Evolutionary conservation across 768 basidiomycete genomes (phyloP), one percentile per base, ranked within the genome.

Genomic region (Xerocomus potaroensis): DNA sequence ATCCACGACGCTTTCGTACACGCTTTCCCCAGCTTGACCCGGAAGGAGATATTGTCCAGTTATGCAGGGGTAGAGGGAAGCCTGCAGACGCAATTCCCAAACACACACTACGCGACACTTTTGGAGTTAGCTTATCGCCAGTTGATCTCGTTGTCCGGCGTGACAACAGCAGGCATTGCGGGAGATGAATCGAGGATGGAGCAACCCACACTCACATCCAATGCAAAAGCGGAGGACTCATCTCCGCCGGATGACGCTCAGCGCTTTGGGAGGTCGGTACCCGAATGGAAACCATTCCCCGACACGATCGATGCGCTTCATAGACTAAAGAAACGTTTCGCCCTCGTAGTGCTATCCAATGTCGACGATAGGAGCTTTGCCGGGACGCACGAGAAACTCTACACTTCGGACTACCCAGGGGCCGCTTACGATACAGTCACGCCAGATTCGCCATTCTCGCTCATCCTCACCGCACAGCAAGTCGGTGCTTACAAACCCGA

Each of bases 311-410:
- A 66, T 14, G 86, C 85, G 0, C 76, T 90, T 5, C 73, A 70
- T 40, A 64, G 70, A 23, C 77, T 89, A 42, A 72, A 83, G 30
- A 70, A 72, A 46, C 75, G 77, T 58, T 88, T 78, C 69, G 81
- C 80, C 45, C 80, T 89, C 48, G 73, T 81, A 49, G 83, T 87
- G 5, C 72, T 89, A 31, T 87, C 85, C 54, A 89, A 90, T 63
- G 81, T 89, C 58, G 87, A 90, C 53, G 74, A 74, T 47, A 59
- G 55, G 19, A 83, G 83, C 26, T 86, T 87, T 59, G 67, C 74
- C 3, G 66, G 73, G 51, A 87, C 84, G 0, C 80, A 81, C 38
- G 65, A 67, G 16, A 71, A 72, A 40, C 76, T 88, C 32, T 54
- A 54, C 49, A 40, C 45, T 23, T n/a, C 38, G 0, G 41, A 41